phyloP scores from a whole-genome alignment of 495 filamentous ascomycete species.

The Talaromyces trachyspermus region DNA sequence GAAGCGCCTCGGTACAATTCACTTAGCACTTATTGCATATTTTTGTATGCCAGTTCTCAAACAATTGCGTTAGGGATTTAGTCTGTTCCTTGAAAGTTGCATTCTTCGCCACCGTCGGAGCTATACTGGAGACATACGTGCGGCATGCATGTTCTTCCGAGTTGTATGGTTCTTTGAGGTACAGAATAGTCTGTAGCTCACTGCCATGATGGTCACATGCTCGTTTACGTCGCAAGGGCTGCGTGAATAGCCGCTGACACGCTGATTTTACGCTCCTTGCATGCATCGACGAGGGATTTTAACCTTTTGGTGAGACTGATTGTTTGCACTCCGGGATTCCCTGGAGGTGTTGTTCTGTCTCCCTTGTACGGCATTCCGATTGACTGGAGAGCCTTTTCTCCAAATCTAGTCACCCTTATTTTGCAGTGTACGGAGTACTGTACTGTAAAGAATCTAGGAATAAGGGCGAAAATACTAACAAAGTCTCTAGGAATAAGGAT shows the following conservation, averaged over 20 bases:
- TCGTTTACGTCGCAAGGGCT: constrained; percentile 11
- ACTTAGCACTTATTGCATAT: constrained; percentile 6
- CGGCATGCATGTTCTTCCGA: constrained; percentile 10
- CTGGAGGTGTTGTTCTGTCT: constrained; percentile 11
- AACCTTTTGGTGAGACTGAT: constrained; percentile 10
- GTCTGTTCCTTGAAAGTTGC: constrained; percentile 9
- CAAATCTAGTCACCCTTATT: constrained; percentile 9
- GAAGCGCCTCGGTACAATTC: constrained; percentile 8
- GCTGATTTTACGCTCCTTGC: constrained; percentile 12
- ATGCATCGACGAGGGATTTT: constrained; percentile 9
- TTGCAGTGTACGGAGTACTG: constrained; percentile 5
- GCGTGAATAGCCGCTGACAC: constrained; percentile 14
- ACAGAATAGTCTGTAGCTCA: constrained; percentile 11
- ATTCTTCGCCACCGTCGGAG: constrained; percentile 8
- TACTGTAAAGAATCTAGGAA: too few relatives aligned
- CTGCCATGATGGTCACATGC: constrained; percentile 13
- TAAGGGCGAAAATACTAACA: too few relatives aligned
- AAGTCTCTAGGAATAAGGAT: too few relatives aligned
- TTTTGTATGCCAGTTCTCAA: constrained; percentile 10
- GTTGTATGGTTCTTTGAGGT: constrained; percentile 11
- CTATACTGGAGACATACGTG: constrained; percentile 12
- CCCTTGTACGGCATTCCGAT: constrained; percentile 14
- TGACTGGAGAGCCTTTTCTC: constrained; percentile 11
- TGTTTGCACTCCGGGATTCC: not conserved
- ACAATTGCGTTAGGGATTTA: constrained; percentile 2